phyloP scores from a whole-genome alignment of 2,329 filamentous ascomycete species.

The Immersiporthe knoxdaviesiana region DNA sequence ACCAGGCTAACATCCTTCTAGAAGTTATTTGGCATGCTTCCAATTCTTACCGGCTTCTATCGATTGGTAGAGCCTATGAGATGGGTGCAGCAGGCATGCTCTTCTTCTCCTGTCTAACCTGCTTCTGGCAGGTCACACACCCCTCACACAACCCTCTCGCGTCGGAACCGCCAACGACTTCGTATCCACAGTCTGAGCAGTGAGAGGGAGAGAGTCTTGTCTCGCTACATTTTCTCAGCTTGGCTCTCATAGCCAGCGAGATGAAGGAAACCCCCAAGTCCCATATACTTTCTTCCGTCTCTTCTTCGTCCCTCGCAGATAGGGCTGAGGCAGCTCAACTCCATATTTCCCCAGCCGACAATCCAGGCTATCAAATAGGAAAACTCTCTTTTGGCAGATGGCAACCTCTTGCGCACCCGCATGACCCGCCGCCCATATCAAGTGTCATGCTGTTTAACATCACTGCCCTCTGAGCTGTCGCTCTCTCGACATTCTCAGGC shows the following conservation, averaged over 20 bases:
- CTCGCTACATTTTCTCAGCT: background rate
- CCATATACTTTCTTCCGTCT: background rate
- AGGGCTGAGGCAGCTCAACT: background rate
- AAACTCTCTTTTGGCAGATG: background rate
- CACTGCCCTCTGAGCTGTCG: slow-evolving; percentile 2
- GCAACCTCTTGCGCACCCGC: background rate
- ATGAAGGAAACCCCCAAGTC: background rate
- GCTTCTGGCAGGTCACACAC: slow-evolving; percentile 12
- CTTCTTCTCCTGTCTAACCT: background rate
- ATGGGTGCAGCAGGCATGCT: background rate
- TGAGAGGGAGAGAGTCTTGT: background rate
- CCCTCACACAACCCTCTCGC: background rate
- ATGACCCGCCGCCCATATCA: background rate
- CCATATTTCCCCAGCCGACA: background rate
- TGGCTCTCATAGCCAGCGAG: background rate
- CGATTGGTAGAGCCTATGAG: background rate
- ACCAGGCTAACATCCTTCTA: background rate
- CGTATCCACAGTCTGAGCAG: background rate
- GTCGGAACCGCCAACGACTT: background rate
- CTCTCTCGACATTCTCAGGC: background rate
- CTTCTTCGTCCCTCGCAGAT: background rate
- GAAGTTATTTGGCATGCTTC: background rate
- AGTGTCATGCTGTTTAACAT: background rate
- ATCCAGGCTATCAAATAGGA: background rate
- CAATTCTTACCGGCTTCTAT: background rate